phyloP scores from a whole-genome alignment of 2,329 filamentous ascomycete species.

The Trichophyton rubrum region DNA sequence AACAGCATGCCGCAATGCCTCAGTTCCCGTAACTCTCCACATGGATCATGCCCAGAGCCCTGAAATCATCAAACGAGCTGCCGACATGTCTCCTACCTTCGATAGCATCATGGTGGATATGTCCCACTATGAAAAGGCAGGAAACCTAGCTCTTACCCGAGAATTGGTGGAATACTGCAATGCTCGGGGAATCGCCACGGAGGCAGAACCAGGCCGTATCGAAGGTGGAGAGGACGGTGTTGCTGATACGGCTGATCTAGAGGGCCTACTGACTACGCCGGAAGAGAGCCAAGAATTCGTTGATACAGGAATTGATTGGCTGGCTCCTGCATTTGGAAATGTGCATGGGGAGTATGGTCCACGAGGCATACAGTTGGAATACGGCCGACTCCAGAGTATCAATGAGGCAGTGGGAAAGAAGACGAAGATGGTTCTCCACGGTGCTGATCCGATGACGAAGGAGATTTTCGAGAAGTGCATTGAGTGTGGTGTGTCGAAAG shows the following conservation, averaged over 20 bases:
- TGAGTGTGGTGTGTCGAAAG: conserved; percentile 42
- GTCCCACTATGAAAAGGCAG: conserved; percentile 57
- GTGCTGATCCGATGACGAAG: conserved; percentile 45
- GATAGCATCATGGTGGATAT: conserved; percentile 70
- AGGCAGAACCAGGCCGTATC: conserved; percentile 60
- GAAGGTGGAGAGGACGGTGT: conserved; percentile 66
- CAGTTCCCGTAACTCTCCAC: conserved; percentile 50
- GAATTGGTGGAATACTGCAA: conserved; percentile 54
- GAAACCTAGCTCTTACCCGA: conserved; percentile 53
- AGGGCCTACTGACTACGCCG: conserved; percentile 53
- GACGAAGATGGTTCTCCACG: conserved; percentile 42
- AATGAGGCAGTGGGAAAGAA: conserved; percentile 35
- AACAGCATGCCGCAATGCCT: conserved; percentile 43
- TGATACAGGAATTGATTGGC: conserved; percentile 57
- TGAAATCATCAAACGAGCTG: conserved; percentile 48
- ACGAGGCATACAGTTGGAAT: conserved; percentile 51
- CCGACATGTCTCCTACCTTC: conserved; percentile 47
- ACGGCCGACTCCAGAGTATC: conserved; percentile 40
- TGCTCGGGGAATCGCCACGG: conserved; percentile 52
- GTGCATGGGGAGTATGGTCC: conserved; percentile 63
- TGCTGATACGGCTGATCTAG: conserved; percentile 50
- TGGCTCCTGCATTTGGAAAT: conserved; percentile 65
- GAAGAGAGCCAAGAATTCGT: conserved; percentile 61
- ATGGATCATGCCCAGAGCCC: conserved; percentile 55
- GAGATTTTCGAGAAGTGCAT: conserved; percentile 45